A percentile compares a stretch with the other conserved stretches of the same genome.
These are phyloP conservation scores for Aspergillus eucalypticola DNA, from an alignment of 2,329 filamentous ascomycete species.

Conservation along the genomic window DNA sequence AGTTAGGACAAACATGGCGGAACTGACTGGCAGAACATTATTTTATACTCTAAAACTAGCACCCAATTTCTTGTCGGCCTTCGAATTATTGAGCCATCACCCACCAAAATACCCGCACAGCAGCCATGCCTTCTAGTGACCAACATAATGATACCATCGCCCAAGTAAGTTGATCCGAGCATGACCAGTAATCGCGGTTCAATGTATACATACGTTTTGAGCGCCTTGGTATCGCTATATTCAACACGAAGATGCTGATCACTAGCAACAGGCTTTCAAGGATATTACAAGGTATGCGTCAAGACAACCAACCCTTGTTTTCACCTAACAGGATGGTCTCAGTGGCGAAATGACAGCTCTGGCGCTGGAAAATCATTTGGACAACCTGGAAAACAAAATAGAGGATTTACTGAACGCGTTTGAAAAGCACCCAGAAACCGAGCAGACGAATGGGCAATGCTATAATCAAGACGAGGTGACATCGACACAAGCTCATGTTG, in stretches of 20 bases:
- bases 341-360: constrained; percentile 59
- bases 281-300: constrained; percentile 14
- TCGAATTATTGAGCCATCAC: neutral
- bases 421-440: neutral
- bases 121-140: neutral
- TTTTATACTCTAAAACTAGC: neutral
- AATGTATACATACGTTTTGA: neutral
- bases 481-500: neutral
- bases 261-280: constrained; percentile 9
- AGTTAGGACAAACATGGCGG: neutral
- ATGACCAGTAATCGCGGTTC: too few species aligned
- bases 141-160: neutral
- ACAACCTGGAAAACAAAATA: constrained; percentile 57
- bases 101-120: neutral
- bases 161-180: neutral
- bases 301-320: too few species aligned
- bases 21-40: neutral
- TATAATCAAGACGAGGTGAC: neutral
- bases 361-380: constrained; percentile 57
- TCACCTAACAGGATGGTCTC: too few species aligned
- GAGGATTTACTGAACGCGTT: constrained; percentile 16
- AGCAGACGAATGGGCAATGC: neutral
- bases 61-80: neutral
- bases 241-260: neutral
- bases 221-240: too few species aligned